Conservation (phyloP, 129 eudicot genomes). For the Kitagawia praeruptora region DNA sequence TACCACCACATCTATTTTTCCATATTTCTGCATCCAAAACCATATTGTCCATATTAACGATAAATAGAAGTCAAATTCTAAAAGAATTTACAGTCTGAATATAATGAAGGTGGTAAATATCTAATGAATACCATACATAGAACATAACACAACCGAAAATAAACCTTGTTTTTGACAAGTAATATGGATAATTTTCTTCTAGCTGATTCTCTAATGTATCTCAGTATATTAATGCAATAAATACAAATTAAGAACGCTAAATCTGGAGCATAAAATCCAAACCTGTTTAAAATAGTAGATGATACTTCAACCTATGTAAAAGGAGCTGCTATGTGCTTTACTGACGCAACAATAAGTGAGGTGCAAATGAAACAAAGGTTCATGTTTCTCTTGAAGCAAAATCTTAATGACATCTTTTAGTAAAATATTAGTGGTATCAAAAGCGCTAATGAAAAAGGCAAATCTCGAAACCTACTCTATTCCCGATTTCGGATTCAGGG, state of each 20-base stretch:
- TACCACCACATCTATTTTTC: constrained; percentile 79
- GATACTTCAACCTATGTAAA: too few species aligned
- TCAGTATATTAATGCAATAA: neutral
- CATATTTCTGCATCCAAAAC: constrained; percentile 62
- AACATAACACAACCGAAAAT: neutral
- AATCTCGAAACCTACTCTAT: neutral
- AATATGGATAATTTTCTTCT: neutral
- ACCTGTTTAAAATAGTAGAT: too few species aligned
- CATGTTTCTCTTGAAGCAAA: too few species aligned
- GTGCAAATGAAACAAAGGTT: too few species aligned
- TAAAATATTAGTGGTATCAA: neutral
- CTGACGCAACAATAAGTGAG: too few species aligned
- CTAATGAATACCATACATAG: neutral
- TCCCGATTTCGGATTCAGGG: neutral
- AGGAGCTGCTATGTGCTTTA: too few species aligned
- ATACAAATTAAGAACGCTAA: neutral
- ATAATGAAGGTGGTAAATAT: neutral
- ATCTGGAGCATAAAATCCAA: neutral
- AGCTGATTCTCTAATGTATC: neutral
- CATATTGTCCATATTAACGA: constrained; percentile 2
- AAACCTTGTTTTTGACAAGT: neutral
- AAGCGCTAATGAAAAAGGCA: neutral
- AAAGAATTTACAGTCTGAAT: neutral
- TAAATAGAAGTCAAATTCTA: neutral
- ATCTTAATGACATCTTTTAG: too few species aligned